Evolutionary conservation across 2,329 filamentous ascomycete species (phyloP), one percentile per base, ranked within the genome.

Genomic region (Trichoderma koningii): DNA sequence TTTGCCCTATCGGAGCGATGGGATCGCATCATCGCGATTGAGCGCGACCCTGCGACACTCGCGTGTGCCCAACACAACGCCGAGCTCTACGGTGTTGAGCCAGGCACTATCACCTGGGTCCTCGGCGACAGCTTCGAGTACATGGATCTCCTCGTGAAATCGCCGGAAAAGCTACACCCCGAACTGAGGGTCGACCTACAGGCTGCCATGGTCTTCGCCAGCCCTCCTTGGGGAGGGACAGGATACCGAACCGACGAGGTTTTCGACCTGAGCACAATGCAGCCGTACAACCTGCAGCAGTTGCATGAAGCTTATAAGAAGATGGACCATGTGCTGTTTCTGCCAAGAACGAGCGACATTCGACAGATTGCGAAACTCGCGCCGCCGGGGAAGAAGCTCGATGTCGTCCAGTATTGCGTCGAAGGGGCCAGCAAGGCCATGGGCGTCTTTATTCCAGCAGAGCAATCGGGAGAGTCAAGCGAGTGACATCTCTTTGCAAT

Each of bases 21-120:
- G 90, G 85, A 88, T 59, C 88, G 87, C 68, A 86, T 99, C 68
- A 92, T 98, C 74, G 92, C 91, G 48, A 89, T 99, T 70, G 95
- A 99, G 78, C 90, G 89, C 70, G 89, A 98, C 72, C 81, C 88
- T 3, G 85, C 87, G 10, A 92, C 91, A 0, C 83, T 99, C 7
- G 88, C 89, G 52, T 99, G 96, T 77, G 95, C 93, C 28, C 93
- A 96, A 79, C 88, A 96, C 75, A 99, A 99, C 75, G 93, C 95
- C 7, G 82, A 87, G 63, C 80, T 98, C 52, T 96, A 97, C 74
- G 93, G 89, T 3, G 90, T 97, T 0, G 80, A 81, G 3, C 85
- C 89, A 55, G 87, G 74, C 12, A 65, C 86, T 72, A 94, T 99
- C 71, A 90, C 87, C 63, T 99, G 93, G 89, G 84, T 97, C 44